Base-by-base conservation (phyloP, 2,329 filamentous ascomycete species). In the Ustulina deusta region DNA sequence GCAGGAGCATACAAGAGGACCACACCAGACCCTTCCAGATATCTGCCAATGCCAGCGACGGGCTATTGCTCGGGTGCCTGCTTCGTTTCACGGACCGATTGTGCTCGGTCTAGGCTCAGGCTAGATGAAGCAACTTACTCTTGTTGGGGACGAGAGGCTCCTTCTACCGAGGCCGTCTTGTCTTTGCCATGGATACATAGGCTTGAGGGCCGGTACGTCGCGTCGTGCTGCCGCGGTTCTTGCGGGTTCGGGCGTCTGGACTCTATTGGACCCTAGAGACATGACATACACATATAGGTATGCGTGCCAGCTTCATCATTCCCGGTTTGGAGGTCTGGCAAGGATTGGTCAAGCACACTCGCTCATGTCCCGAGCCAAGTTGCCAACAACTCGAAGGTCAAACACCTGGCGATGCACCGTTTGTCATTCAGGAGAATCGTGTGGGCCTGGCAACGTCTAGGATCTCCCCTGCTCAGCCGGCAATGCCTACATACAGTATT, bases 381-480 rank as follows among this genome's bases (percentile, higher is more conserved):
- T 57, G 59, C 32, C 22, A 49, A 46, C 20, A 25, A 5, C 44
- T 46, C 36, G 20, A 59, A 59, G 32, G n/a, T 55, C 27, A 63
- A 63, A 57, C 49, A 56, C 36, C 38, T 36, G 38, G 36, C 51
- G 51, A 63, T 49, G 60, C 60, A 64, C 38, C 7, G 55, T 54
- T 20, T 34, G 40, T 54, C 55, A 59, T 64, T 59, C 49, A 64
- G 55, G 62, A 54, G 46, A 44, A 59, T 64, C 55, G 6, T 59
- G 62, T n/a, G 36, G 56, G 46, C 40, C 40, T 29, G 25, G 7
- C 13, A 29, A 42, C 54, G 29, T 27, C 59, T 25, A 49, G 58
- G 63, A 59, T 66, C 36, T 48, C 42, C 63, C 59, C 44, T 62
- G 59, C 7, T 56, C n/a, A 46, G 32, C 63, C 57, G 63, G 63